phyloP scores from a whole-genome alignment of 2,329 filamentous ascomycete genomes.

The Colletotrichum siamense region DNA sequence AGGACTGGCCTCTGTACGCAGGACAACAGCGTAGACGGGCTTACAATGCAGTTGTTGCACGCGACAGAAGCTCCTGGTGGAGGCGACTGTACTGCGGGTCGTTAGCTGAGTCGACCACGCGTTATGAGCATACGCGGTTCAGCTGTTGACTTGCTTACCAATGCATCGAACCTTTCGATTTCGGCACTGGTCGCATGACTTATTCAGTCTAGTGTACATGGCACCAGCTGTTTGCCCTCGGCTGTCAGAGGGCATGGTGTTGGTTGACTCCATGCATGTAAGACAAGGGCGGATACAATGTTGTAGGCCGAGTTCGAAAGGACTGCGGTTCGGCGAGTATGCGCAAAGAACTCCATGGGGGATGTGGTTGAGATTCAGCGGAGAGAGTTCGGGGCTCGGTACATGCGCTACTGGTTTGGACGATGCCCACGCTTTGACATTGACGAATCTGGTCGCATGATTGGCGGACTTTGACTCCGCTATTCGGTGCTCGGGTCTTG shows the following conservation, averaged over 20 bases:
- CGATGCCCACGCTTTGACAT: neutral
- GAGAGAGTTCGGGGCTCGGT: neutral
- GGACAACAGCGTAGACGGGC: accelerated
- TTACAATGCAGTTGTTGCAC: neutral
- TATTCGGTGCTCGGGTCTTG: neutral
- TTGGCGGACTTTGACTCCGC: neutral
- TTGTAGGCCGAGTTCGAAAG: neutral
- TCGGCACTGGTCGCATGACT: neutral
- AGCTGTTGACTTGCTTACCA: neutral
- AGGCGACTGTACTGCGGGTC: neutral
- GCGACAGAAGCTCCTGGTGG: accelerated
- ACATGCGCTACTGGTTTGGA: neutral
- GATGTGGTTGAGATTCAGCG: neutral
- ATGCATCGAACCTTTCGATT: neutral
- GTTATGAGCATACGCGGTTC: neutral
- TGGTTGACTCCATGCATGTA: neutral
- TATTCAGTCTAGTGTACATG: neutral
- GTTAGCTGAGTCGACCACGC: neutral
- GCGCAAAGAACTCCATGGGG: neutral
- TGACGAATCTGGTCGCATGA: neutral
- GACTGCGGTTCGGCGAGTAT: neutral
- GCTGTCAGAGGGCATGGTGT: neutral
- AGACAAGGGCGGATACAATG: neutral
- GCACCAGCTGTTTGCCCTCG: neutral
- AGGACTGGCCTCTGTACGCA: neutral